A percentile compares a stretch with the other conserved stretches of the same genome.
Evolutionary conservation across 2,329 filamentous ascomycete genomes (phyloP).

Genomic region (Colletotrichum sp.): DNA sequence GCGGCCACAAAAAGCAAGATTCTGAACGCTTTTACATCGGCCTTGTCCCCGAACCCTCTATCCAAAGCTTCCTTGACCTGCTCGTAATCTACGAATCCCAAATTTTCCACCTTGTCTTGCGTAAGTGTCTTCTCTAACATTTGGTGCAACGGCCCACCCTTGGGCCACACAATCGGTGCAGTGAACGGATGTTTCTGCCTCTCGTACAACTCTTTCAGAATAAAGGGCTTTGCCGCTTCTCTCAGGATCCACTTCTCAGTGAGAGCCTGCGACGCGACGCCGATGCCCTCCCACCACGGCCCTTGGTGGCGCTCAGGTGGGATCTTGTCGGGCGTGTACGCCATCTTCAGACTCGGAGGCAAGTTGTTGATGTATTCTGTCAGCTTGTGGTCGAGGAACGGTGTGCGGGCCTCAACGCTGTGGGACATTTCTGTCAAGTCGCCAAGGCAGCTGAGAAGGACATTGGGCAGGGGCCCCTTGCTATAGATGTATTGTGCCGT

Average conservation of each 20-base stretch:
- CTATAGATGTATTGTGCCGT: constrained; percentile 29
- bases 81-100: constrained; percentile 45
- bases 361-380: constrained; percentile 30
- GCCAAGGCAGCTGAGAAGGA: constrained; percentile 31
- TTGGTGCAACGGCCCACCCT: constrained; percentile 45
- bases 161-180: constrained; percentile 45
- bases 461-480: constrained; percentile 26
- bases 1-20: not conserved
- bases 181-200: constrained; percentile 54
- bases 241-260: constrained; percentile 56
- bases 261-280: constrained; percentile 24
- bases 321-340: not conserved
- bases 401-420: constrained; percentile 36
- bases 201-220: constrained; percentile 55
- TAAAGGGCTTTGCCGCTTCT: constrained; percentile 36
- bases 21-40: constrained; percentile 25
- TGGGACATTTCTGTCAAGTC: constrained; percentile 41
- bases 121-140: constrained; percentile 36
- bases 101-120: constrained; percentile 34
- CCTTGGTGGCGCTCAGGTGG: not conserved
- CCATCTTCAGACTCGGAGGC: not conserved
- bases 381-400: constrained; percentile 37
- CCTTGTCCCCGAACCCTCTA: constrained; percentile 40
- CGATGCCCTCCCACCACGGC: constrained; percentile 5
- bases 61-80: constrained; percentile 37